These are phyloP conservation scores for Tuber indicum DNA, from an alignment of 495 filamentous ascomycete species.

Conservation along the genomic window DNA sequence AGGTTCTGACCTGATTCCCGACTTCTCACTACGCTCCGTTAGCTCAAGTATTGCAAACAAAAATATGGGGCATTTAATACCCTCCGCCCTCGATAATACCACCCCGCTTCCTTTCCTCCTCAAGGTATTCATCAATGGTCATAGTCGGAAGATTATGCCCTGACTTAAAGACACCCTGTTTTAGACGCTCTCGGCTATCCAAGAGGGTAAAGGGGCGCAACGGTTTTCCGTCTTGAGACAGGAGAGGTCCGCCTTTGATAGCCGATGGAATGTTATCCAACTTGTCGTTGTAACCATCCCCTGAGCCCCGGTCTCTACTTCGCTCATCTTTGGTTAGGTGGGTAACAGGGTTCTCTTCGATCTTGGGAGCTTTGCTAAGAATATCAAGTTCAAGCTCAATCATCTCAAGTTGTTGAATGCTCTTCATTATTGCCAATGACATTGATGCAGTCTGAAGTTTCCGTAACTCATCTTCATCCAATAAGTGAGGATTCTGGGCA, in stretches of 20 bases:
- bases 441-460: slow-evolving; percentile 70
- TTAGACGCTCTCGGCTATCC: slow-evolving; percentile 67
- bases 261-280: slow-evolving; percentile 55
- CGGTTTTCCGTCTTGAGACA: slow-evolving; percentile 77
- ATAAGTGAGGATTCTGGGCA: slow-evolving; percentile 50
- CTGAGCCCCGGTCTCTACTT: slow-evolving; percentile 46
- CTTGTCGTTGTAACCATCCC: slow-evolving; percentile 64
- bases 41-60: background rate
- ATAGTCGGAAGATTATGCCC: slow-evolving; percentile 94
- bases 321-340: slow-evolving; percentile 47
- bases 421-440: slow-evolving; percentile 63
- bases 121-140: slow-evolving; percentile 95
- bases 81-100: slow-evolving; percentile 87
- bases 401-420: slow-evolving; percentile 78
- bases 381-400: slow-evolving; percentile 78
- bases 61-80: slow-evolving; percentile 6
- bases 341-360: slow-evolving; percentile 41
- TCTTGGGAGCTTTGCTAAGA: slow-evolving; percentile 61
- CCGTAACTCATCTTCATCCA: slow-evolving; percentile 71
- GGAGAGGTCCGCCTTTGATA: slow-evolving; percentile 61
- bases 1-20: slow-evolving; percentile 59
- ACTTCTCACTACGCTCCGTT: slow-evolving; percentile 52
- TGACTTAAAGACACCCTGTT: slow-evolving; percentile 76
- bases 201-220: slow-evolving; percentile 85
- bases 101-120: slow-evolving; percentile 77